Conservation (phyloP, 306 rosid species). For the Medicago ruthenica region DNA sequence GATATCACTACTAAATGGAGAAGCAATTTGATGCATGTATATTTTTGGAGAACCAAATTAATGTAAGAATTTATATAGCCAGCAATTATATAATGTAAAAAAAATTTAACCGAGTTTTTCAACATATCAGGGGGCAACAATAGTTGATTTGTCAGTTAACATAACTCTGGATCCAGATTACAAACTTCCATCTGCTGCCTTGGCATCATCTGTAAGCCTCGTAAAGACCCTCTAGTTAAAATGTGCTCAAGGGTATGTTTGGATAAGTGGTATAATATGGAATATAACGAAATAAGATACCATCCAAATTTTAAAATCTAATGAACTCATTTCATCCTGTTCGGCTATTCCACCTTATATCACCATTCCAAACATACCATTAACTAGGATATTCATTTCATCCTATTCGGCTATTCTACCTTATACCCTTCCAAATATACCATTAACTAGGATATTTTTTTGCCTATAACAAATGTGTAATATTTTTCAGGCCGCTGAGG, state of each 20-base stretch:
- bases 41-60: neutral
- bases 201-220: constrained; percentile 66
- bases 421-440: neutral
- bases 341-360: neutral
- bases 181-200: constrained; percentile 74
- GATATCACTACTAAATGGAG: constrained; percentile 3
- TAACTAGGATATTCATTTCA: constrained; percentile 2
- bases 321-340: neutral
- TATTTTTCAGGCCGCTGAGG: constrained; percentile 57
- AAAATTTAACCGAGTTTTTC: constrained; percentile 34
- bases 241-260: neutral
- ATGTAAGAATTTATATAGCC: constrained; percentile 17
- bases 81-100: neutral
- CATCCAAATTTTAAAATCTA: neutral
- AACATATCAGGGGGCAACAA: constrained; percentile 86
- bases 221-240: constrained; percentile 9
- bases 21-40: constrained; percentile 12
- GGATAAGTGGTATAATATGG: neutral
- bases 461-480: constrained; percentile 10
- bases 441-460: constrained; percentile 17
- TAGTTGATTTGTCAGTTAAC: constrained; percentile 78
- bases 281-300: too few relatives aligned
- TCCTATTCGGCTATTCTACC: neutral
- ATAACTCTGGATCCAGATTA: constrained; percentile 78
- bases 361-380: neutral